phyloP scores from a whole-genome alignment of 306 rosid genomes.

The Trifolium subterraneum region DNA sequence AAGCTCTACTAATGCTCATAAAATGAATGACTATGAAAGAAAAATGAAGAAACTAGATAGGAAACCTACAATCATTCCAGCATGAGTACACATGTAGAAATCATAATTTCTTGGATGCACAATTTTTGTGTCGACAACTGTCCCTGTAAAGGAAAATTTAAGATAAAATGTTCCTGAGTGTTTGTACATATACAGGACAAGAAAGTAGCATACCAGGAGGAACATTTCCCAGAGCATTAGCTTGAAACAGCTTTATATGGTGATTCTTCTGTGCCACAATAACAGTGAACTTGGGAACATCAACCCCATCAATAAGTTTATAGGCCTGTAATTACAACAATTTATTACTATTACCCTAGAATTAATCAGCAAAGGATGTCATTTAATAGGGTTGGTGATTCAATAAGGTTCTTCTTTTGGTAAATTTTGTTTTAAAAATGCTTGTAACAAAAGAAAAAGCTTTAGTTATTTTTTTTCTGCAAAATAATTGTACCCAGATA shows the following conservation, averaged over 20 bases:
- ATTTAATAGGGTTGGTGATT: not conserved
- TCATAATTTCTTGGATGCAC: conserved; percentile 81
- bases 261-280: conserved; percentile 90
- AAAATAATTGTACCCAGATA: conserved; percentile 17
- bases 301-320: conserved; percentile 70
- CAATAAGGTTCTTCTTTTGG: not conserved
- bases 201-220: conserved; percentile 76
- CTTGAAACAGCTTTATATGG: conserved; percentile 75
- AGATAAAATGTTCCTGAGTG: conserved; percentile 3
- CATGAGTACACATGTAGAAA: conserved; percentile 91
- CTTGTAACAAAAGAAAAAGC: conserved; percentile 1
- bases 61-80: conserved; percentile 74
- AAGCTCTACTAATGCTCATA: conserved; percentile 21
- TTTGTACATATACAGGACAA: conserved; percentile 7
- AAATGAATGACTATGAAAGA: not conserved
- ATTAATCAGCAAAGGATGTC: conserved; percentile 25
- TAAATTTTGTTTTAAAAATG: conserved; percentile 22
- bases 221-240: conserved; percentile 66
- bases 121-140: conserved; percentile 80
- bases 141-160: conserved; percentile 59
- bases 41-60: conserved; percentile 1
- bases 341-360: conserved; percentile 29
- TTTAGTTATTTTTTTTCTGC: not conserved
- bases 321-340: conserved; percentile 69
- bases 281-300: conserved; percentile 79